Base-by-base conservation (phyloP, 495 filamentous ascomycete species). In the Glutinoglossum americanum region DNA sequence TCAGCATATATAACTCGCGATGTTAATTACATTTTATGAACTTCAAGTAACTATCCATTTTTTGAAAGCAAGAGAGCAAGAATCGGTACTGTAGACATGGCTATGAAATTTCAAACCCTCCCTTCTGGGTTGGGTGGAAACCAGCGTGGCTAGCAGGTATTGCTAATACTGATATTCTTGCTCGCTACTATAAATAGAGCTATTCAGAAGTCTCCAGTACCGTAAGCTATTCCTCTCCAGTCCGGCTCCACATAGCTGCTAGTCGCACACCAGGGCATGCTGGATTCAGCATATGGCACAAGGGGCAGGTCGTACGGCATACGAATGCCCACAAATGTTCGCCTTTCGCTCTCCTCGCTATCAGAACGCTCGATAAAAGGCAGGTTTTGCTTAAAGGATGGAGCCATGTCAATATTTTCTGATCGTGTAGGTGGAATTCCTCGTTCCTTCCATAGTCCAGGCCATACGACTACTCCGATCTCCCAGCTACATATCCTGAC, bases 241-340 rank as follows among this genome's bases (percentile, higher is more conserved):
- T 95, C 89, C 6, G 77, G 77, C 63, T 81, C 77, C 1, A 58
- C 61, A 65, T 88, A 74, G 17, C 57, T 68, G 64, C 69, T 67
- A n/a, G 78, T 83, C 3, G 84, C 82, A 59, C 81, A 86, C 89
- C 89, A 96, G 9, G 88, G 88, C 27, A 73, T 71, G 60, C 94
- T 86, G 5, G 68, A 67, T 6, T 65, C 53, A 0, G 59, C 69
- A 63, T 94, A 94, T 25, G 70, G 72, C 32, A 76, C 74, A 23
- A 93, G 66, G 0, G 89, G 89, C 2, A 94, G 69, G 65, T 81
- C 81, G 70, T 96, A 96, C 27, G 89, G 85, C 75, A 94, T 81
- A 11, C 88, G 74, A 41, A 89, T 72, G 0, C 83, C 17, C 60
- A 60, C 0, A 3, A 51, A n/a, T 17, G 32, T 61, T 39, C 1